Base-by-base conservation (phyloP, 2,329 filamentous ascomycete species). In the Sordariomycetes sp. region DNA sequence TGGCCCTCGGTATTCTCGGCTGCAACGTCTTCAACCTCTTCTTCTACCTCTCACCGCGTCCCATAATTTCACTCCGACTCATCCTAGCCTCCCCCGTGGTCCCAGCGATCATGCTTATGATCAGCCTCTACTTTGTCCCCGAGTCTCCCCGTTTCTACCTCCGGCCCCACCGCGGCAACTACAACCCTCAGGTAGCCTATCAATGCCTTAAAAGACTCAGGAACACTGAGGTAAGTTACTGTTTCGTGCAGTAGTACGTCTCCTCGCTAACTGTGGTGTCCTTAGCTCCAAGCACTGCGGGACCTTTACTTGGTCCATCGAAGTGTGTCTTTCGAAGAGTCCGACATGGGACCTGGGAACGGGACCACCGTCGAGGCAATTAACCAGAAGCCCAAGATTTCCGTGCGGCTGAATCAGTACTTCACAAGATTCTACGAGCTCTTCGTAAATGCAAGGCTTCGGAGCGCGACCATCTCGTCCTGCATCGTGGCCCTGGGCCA, bases 71-170 rank as follows among this genome's bases (percentile, higher is more conserved):
- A 5, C 58, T 69, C 2, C 64, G 65, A 18, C 57, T 72, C 11
- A 74, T 73, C 6, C 62, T 73, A 3, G 72, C 66, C 3, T 68
- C 72, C 0, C 72, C 73, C 0, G 55, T 68, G 3, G 66, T 74
- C 0, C 71, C 74, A 0, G 65, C 67, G 0, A 59, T 73, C 0
- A 59, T 72, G 1, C 66, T 75, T 0, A 59, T 73, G 2, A 53
- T 68, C 1, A 63, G 66, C 0, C 60, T 75, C 2, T 70, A 63
- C 8, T 74, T 73, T 60, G 74, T 72, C 11, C 70, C 71, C 18
- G 72, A 75, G 54, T 72, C 70, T 34, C 72, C 72, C 1, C 66
- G 72, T 0, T 75, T 71, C 60, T 72, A 73, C 51, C 70, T 75
- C 69, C 65, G 69, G 0, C 63, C 63, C 14, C 68, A 66, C 2